These are phyloP conservation scores for Coriaria nepalensis DNA, from an alignment of 306 rosid genomes.

Conservation along the genomic window DNA sequence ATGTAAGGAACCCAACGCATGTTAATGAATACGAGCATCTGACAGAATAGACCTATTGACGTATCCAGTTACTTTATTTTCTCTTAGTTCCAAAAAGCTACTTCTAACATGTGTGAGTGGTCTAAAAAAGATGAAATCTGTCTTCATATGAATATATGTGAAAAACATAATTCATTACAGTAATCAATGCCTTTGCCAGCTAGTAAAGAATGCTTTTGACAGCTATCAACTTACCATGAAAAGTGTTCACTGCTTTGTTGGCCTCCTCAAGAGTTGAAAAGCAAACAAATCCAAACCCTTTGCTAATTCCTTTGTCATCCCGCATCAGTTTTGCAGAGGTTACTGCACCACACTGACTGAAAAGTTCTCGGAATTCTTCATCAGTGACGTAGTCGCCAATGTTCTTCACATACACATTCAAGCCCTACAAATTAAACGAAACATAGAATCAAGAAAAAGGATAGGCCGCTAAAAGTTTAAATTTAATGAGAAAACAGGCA, in stretches of 20 bases:
- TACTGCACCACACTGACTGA: constrained; percentile 61
- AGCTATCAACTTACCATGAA: constrained; percentile 46
- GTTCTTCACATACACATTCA: constrained; percentile 83
- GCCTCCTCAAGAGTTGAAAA: constrained; percentile 85
- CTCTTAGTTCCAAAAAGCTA: too few relatives aligned
- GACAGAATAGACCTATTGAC: too few relatives aligned
- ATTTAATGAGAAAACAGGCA: constrained; percentile 4
- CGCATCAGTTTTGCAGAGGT: constrained; percentile 79
- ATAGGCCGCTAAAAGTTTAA: not conserved
- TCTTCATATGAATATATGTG: too few relatives aligned
- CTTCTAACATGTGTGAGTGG: too few relatives aligned
- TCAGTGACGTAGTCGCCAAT: constrained; percentile 58
- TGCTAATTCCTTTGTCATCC: constrained; percentile 63
- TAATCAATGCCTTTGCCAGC: too few relatives aligned
- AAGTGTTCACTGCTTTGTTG: constrained; percentile 60
- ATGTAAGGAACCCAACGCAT: constrained; percentile 1
- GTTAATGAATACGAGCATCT: too few relatives aligned
- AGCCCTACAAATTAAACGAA: constrained; percentile 39
- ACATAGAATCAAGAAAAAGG: constrained; percentile 10
- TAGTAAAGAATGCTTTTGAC: too few relatives aligned
- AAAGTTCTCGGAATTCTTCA: constrained; percentile 49
- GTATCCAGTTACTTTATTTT: too few relatives aligned
- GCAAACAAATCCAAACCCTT: constrained; percentile 86
- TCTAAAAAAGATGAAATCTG: too few relatives aligned
- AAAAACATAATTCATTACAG: too few relatives aligned